Evolutionary conservation across 371 early-diverging fungal genomes (phyloP).

Genomic region (Rozella allomycis): DNA sequence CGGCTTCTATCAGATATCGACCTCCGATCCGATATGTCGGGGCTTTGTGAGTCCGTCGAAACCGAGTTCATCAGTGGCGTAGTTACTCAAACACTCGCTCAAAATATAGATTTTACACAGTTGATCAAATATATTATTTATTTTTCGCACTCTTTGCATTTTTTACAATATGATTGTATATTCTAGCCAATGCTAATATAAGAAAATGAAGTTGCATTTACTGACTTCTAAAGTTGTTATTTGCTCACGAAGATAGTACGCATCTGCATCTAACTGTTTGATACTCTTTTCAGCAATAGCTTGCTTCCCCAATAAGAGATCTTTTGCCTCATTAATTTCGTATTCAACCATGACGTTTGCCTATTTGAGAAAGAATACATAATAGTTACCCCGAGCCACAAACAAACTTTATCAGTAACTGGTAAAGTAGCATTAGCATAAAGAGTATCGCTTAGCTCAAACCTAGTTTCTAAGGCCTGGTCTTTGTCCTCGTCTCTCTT

Average conservation of each 20-base stretch:
- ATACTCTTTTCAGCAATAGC: conserved; percentile 42
- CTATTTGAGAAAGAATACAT: conserved; percentile 12
- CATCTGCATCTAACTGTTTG: conserved; percentile 56
- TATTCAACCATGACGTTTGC: conserved; percentile 95
- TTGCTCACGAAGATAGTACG: conserved; percentile 80
- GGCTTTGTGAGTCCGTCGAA: too few relatives aligned
- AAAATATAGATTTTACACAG: too few relatives aligned
- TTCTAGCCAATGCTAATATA: too few relatives aligned
- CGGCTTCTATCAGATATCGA: too few relatives aligned
- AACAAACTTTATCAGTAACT: conserved; percentile 50
- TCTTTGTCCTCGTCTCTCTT: conserved; percentile 37
- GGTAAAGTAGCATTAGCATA: conserved; percentile 62
- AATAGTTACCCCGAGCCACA: conserved; percentile 77
- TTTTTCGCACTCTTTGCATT: too few relatives aligned
- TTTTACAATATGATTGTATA: too few relatives aligned
- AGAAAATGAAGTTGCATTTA: too few relatives aligned
- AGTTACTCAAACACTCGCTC: too few relatives aligned
- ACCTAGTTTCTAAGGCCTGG: conserved; percentile 56
- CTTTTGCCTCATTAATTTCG: conserved; percentile 62
- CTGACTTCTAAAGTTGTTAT: conserved; percentile 96
- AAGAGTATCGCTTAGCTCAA: conserved; percentile 80
- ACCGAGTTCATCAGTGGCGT: too few relatives aligned
- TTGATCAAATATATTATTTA: too few relatives aligned
- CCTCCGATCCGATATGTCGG: too few relatives aligned
- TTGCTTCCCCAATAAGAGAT: conserved; percentile 51